These are phyloP conservation scores for Cordyceps javanica DNA, from an alignment of 2,329 filamentous ascomycete genomes.

Conservation along the genomic window DNA sequence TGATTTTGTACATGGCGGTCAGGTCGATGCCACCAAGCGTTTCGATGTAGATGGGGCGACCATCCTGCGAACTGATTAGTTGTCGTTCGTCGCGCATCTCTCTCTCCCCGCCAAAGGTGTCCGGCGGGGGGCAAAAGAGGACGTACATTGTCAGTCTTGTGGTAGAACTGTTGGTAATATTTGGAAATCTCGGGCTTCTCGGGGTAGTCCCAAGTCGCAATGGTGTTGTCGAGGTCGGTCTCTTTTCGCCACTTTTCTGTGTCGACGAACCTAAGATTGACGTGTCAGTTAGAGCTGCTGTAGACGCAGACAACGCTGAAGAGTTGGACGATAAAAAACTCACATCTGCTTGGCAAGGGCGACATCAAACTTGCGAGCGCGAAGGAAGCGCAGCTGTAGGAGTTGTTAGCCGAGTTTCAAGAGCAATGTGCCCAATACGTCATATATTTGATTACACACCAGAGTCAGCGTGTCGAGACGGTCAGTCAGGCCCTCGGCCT, in stretches of 20 bases:
- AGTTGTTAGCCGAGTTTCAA: background rate
- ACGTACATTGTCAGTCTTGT: slow-evolving; percentile 81
- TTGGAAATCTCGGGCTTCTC: slow-evolving; percentile 80
- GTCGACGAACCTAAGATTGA: slow-evolving; percentile 68
- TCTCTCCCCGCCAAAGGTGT: background rate
- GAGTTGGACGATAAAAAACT: slow-evolving; percentile 24
- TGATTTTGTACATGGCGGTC: slow-evolving; percentile 86
- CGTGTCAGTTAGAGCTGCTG: slow-evolving; percentile 17
- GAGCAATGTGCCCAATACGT: background rate
- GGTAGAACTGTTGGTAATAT: slow-evolving; percentile 98
- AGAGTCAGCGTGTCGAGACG: slow-evolving; percentile 88
- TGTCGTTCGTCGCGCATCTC: background rate
- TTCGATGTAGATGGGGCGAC: slow-evolving; percentile 95
- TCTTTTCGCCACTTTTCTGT: slow-evolving; percentile 87
- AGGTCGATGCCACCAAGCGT: slow-evolving; percentile 91
- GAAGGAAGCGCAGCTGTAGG: slow-evolving; percentile 72
- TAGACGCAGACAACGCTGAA: too few relatives aligned
- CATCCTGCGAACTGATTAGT: slow-evolving; percentile 56
- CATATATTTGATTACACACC: slow-evolving; percentile 45
- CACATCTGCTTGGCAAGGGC: slow-evolving; percentile 81
- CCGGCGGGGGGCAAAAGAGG: background rate
- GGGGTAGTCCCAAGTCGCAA: slow-evolving; percentile 76
- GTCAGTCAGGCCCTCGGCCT: slow-evolving; percentile 74
- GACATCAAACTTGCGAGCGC: slow-evolving; percentile 93
- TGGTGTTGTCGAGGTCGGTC: slow-evolving; percentile 74